A percentile compares a stretch with the other conserved stretches of the same genome.
phyloP scores from a whole-genome alignment of 2,329 filamentous ascomycete species.

The Cytospora mali region DNA sequence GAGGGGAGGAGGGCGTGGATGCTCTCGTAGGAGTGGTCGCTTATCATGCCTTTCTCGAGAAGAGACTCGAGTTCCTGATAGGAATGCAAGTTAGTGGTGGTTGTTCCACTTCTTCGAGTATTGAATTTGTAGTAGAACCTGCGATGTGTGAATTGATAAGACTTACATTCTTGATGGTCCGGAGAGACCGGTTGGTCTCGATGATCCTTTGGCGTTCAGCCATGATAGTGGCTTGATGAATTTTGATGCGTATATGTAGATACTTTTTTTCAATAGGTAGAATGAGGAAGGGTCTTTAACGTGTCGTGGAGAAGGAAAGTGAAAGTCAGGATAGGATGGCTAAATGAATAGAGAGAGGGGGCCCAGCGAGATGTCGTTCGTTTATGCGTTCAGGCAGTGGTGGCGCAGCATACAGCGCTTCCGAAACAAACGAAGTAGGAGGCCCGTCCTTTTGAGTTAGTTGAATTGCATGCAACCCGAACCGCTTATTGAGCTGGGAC shows the following conservation, averaged over 20 bases:
- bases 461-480: background rate
- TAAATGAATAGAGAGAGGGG: background rate
- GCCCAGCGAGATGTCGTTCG: background rate
- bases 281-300: background rate
- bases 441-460: background rate
- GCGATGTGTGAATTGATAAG: background rate
- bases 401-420: background rate
- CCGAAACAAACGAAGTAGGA: background rate
- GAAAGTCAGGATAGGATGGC: background rate
- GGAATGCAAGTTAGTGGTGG: constrained; percentile 29
- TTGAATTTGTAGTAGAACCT: constrained; percentile 9
- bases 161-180: constrained; percentile 81
- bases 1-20: constrained; percentile 75
- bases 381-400: constrained; percentile 1
- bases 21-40: constrained; percentile 71
- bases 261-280: background rate
- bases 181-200: constrained; percentile 81
- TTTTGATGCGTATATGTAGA: background rate
- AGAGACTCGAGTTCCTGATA: constrained; percentile 86
- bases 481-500: background rate
- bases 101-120: constrained; percentile 15
- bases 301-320: background rate
- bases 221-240: constrained; percentile 24
- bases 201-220: constrained; percentile 61
- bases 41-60: constrained; percentile 79